Evolutionary conservation across 441 rosid genomes (phyloP).

Genomic region (Pelargonium myrrhifolium): DNA sequence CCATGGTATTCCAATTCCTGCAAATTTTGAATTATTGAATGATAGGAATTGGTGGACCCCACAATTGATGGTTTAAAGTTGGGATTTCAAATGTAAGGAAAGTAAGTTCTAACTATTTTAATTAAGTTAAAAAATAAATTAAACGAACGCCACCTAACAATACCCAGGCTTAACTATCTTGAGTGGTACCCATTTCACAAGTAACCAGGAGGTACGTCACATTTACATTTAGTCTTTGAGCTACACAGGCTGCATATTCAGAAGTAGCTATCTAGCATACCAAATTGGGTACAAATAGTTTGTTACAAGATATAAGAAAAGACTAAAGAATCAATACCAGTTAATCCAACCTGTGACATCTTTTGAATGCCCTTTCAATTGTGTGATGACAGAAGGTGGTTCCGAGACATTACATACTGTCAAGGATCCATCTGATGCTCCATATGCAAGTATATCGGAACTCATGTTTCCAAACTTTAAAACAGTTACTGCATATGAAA

Average conservation of each 20-base stretch:
- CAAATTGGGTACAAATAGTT: slow-evolving; percentile 11
- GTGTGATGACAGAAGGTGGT: slow-evolving; percentile 60
- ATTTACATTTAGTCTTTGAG: not conserved
- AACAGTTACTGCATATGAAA: slow-evolving; percentile 61
- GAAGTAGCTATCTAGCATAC: slow-evolving; percentile 13
- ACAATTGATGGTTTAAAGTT: too few relatives aligned
- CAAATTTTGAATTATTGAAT: too few relatives aligned
- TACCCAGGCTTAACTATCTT: not conserved
- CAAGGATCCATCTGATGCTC: slow-evolving; percentile 89
- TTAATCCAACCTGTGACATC: slow-evolving; percentile 97
- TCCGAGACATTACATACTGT: slow-evolving; percentile 74
- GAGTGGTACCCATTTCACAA: not conserved
- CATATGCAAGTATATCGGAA: slow-evolving; percentile 87
- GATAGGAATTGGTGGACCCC: too few relatives aligned
- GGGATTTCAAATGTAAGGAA: too few relatives aligned
- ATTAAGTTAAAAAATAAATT: too few relatives aligned
- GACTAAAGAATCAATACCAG: slow-evolving; percentile 57
- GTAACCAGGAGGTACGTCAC: not conserved
- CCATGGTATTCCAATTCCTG: too few relatives aligned
- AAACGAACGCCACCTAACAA: too few relatives aligned
- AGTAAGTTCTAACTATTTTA: too few relatives aligned
- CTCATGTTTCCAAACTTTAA: slow-evolving; percentile 92
- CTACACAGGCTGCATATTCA: not conserved
- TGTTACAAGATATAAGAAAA: slow-evolving; percentile 28
- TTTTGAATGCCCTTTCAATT: slow-evolving; percentile 73